These are phyloP conservation scores for Glycine latifolia DNA, from an alignment of 306 rosid genomes.

Conservation along the genomic window DNA sequence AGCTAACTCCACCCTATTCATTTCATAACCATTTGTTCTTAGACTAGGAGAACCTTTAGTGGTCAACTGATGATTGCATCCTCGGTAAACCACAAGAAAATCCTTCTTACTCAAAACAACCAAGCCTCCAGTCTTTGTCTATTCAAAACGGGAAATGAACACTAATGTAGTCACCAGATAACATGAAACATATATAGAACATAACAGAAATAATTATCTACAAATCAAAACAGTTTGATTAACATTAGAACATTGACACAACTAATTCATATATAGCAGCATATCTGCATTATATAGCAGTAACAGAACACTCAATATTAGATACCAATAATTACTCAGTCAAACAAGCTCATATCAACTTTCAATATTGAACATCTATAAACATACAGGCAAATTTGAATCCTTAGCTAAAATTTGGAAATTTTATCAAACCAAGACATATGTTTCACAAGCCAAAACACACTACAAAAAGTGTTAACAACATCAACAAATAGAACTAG, in stretches of 20 bases:
- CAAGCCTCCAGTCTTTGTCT: constrained; percentile 86
- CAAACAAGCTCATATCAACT: constrained; percentile 2
- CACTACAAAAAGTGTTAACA: no score
- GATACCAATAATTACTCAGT: constrained; percentile 9
- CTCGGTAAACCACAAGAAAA: constrained; percentile 73
- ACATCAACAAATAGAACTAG: no score
- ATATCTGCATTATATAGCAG: constrained; percentile 22
- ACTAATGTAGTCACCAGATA: constrained; percentile 43
- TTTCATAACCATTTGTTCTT: constrained; percentile 38
- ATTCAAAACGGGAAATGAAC: constrained; percentile 45
- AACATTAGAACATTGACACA: constrained; percentile 18
- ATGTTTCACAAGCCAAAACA: not conserved
- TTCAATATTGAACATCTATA: constrained; percentile 8
- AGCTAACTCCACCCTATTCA: constrained; percentile 44
- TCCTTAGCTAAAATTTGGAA: constrained; percentile 16
- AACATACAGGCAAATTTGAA: not conserved
- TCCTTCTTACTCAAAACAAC: constrained; percentile 82
- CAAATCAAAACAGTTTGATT: constrained; percentile 8
- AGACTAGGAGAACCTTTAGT: constrained; percentile 41
- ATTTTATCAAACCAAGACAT: constrained; percentile 9
- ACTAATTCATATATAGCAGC: not conserved
- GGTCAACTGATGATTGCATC: constrained; percentile 54
- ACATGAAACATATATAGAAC: not conserved
- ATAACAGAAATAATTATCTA: constrained; percentile 33
- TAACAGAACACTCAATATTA: constrained; percentile 6